Evolutionary conservation across 345 rosid species (phyloP).

Genomic region (Conringia planisiliqua): DNA sequence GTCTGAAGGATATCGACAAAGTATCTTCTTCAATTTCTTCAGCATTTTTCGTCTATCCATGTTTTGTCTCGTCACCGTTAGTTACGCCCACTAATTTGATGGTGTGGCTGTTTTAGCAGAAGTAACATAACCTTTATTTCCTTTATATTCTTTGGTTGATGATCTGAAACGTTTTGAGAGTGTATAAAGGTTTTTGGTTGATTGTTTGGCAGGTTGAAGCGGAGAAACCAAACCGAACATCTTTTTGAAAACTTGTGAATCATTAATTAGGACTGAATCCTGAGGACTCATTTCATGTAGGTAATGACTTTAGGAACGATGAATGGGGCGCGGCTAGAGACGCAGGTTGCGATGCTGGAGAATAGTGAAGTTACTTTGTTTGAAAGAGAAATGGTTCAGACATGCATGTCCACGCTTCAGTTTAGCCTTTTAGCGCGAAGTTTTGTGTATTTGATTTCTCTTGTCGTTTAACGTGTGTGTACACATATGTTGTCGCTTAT

Average conservation of each 20-base stretch:
- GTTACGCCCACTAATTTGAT: constrained; percentile 40
- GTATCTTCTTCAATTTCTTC: constrained; percentile 1
- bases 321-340: constrained; percentile 89
- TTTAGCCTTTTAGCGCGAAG: too few relatives aligned
- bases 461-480: too few relatives aligned
- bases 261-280: constrained; percentile 61
- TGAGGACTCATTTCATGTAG: constrained; percentile 89
- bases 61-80: constrained; percentile 1
- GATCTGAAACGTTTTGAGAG: background rate
- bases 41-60: background rate
- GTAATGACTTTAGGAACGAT: constrained; percentile 95
- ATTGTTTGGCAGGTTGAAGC: constrained; percentile 62
- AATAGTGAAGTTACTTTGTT: constrained; percentile 87
- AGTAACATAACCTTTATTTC: constrained; percentile 39
- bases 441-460: too few relatives aligned
- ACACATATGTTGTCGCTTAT: too few relatives aligned
- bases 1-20: background rate
- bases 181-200: constrained; percentile 1
- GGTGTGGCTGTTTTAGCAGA: constrained; percentile 95
- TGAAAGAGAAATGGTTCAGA: constrained; percentile 4
- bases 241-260: constrained; percentile 82
- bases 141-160: background rate
- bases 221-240: constrained; percentile 90
- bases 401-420: too few relatives aligned
- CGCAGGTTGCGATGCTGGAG: constrained; percentile 98